Conservation (phyloP, 495 filamentous ascomycete species). For the Neurospora tetrasperma region DNA sequence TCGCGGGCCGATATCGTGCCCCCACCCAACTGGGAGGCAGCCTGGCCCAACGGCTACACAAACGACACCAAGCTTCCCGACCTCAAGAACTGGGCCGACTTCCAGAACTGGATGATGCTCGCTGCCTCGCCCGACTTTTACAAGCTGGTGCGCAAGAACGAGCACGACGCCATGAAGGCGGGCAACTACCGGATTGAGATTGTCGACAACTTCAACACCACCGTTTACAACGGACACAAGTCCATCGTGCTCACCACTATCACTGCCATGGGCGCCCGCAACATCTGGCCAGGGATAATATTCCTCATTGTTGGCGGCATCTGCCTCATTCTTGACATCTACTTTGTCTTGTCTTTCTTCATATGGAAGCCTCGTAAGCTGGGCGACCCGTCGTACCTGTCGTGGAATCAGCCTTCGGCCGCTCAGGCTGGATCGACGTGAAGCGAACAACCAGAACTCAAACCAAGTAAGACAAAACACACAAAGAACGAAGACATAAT, state of each 20-base stretch:
- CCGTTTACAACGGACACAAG: conserved; percentile 83
- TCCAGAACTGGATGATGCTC: conserved; percentile 98
- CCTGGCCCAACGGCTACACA: conserved; percentile 57
- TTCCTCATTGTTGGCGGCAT: conserved; percentile 91
- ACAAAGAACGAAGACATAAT: background rate
- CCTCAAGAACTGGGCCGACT: conserved; percentile 61
- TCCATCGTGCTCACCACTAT: conserved; percentile 83
- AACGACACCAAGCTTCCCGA: conserved; percentile 51
- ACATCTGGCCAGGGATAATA: conserved; percentile 92
- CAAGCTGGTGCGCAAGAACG: conserved; percentile 79
- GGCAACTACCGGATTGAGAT: conserved; percentile 54
- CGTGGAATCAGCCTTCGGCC: conserved; percentile 86
- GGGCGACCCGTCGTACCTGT: conserved; percentile 92
- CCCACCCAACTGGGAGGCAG: conserved; percentile 72
- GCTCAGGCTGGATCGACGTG: conserved; percentile 16
- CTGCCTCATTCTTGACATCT: conserved; percentile 73
- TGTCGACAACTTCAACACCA: conserved; percentile 64
- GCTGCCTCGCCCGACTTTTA: conserved; percentile 92
- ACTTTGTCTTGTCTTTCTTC: conserved; percentile 85
- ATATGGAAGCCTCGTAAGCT: conserved; percentile 87
- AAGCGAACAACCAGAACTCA: background rate
- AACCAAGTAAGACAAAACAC: background rate
- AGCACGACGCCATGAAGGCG: conserved; percentile 50
- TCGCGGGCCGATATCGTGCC: conserved; percentile 50
- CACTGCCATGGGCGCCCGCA: conserved; percentile 91